Evolutionary conservation across 257 asterid genomes (phyloP).

Genomic region (Solanum tacnaense): DNA sequence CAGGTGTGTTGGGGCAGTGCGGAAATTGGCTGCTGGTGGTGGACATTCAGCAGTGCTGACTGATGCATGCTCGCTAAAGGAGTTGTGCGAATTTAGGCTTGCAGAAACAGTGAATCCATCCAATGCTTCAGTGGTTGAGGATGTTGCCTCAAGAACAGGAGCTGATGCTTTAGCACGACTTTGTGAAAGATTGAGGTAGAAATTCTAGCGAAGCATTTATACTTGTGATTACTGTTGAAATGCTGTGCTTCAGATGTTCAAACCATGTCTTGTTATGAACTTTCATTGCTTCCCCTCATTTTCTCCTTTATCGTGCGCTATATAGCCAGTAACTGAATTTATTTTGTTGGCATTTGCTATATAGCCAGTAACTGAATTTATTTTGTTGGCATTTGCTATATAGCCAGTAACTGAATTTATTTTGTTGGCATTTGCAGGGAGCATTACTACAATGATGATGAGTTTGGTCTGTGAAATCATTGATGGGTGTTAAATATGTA

Average conservation of each 20-base stretch:
- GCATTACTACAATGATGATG: conserved; percentile 23
- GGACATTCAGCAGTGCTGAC: conserved; percentile 95
- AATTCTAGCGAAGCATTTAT: too few relatives aligned
- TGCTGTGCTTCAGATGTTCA: neutral
- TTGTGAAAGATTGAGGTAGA: conserved; percentile 69
- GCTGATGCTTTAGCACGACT: conserved; percentile 84
- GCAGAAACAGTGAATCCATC: conserved; percentile 53
- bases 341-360: conserved; percentile 10
- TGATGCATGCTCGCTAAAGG: conserved; percentile 91
- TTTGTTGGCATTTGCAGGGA: conserved; percentile 38
- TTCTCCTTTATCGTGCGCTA: neutral
- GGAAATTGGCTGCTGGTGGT: conserved; percentile 89
- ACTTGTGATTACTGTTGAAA: too few relatives aligned
- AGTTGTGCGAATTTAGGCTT: conserved; percentile 74
- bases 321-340: neutral
- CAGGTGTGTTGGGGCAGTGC: conserved; percentile 92
- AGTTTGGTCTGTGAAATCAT: conserved; percentile 2
- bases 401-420: neutral
- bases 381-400: neutral
- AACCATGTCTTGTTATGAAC: neutral
- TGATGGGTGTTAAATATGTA: neutral
- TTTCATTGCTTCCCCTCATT: neutral
- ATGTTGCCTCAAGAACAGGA: conserved; percentile 75
- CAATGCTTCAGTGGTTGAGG: conserved; percentile 69
- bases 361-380: neutral